Evolutionary conservation across 164 flowering plant genomes (phyloP).

Genomic region (Sextonia rubra): DNA sequence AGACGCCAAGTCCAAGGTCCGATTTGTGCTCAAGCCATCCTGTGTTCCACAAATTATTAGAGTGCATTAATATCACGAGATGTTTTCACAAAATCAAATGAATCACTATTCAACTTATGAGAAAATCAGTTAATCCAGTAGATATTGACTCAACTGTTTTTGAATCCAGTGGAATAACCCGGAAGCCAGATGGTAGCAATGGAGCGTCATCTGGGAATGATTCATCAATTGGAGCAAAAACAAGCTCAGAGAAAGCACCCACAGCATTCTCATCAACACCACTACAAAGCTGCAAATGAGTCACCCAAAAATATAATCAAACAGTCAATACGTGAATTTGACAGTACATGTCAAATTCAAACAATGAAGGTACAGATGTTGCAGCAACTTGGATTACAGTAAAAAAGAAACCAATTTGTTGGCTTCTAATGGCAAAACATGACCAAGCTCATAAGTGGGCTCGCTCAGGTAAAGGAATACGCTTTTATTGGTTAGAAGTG

Average conservation of each 20-base stretch:
- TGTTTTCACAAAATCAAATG: not conserved
- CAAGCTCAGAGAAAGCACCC: constrained; percentile 86
- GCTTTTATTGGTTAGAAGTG: not conserved
- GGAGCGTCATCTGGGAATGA: constrained; percentile 92
- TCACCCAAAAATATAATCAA: not conserved
- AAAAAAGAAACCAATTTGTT: not conserved
- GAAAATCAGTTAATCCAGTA: not conserved
- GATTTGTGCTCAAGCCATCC: constrained; percentile 46
- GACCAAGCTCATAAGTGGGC: not conserved
- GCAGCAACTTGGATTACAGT: not conserved
- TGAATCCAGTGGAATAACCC: constrained; percentile 72
- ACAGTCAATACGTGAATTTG: not conserved
- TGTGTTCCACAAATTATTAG: constrained; percentile 32
- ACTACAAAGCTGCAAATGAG: constrained; percentile 59
- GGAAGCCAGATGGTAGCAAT: constrained; percentile 84
- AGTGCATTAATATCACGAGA: constrained; percentile 7
- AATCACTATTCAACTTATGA: not conserved
- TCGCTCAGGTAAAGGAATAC: no score
- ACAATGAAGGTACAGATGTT: not conserved
- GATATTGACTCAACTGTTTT: constrained; percentile 59
- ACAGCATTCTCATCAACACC: constrained; percentile 86
- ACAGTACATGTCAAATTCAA: not conserved
- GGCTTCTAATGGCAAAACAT: not conserved
- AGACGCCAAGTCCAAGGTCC: constrained; percentile 85
- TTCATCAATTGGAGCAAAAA: constrained; percentile 95